Evolutionary conservation across 1,284 basidiomycete species (phyloP).

Genomic region (Vanrija sp.): DNA sequence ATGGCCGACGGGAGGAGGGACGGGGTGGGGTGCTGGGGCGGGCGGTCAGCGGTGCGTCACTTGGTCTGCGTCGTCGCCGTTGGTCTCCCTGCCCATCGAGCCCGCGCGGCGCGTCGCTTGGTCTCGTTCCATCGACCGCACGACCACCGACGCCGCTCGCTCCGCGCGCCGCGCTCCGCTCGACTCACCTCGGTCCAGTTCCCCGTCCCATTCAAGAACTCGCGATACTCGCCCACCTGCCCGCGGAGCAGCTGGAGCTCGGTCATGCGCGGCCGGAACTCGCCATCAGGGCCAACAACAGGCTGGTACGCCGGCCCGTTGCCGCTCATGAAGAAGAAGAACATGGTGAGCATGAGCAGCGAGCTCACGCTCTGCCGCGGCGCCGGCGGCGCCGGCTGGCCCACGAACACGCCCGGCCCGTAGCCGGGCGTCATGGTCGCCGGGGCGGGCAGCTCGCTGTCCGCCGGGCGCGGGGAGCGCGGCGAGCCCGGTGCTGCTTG

Average conservation of each 20-base stretch:
- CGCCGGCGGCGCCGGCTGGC: slow-evolving; percentile 12
- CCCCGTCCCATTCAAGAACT: slow-evolving; percentile 31
- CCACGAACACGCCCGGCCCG: slow-evolving; percentile 11
- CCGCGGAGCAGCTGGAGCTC: slow-evolving; percentile 31
- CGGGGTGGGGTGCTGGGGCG: slow-evolving; percentile 26
- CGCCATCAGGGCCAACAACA: slow-evolving; percentile 35
- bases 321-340: slow-evolving; percentile 46
- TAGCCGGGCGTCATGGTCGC: too few species aligned
- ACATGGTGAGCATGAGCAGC: slow-evolving; percentile 34
- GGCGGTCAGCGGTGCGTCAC: not conserved
- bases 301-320: slow-evolving; percentile 26
- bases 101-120: too few species aligned
- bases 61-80: not conserved
- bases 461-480: too few species aligned
- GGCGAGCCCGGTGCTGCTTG: too few species aligned
- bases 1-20: slow-evolving; percentile 22
- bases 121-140: too few species aligned
- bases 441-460: too few species aligned
- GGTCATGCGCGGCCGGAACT: slow-evolving; percentile 27
- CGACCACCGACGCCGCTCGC: not conserved
- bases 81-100: not conserved
- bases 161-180: too few species aligned
- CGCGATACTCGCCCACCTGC: slow-evolving; percentile 31
- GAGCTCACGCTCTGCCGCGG: slow-evolving; percentile 35
- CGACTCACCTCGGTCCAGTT: slow-evolving; percentile 42